Percentiles rank a stretch among this genome's conserved stretches.
These are phyloP conservation scores for Leucocoprinus leucothites DNA, from an alignment of 768 basidiomycete species.

Conservation along the genomic window DNA sequence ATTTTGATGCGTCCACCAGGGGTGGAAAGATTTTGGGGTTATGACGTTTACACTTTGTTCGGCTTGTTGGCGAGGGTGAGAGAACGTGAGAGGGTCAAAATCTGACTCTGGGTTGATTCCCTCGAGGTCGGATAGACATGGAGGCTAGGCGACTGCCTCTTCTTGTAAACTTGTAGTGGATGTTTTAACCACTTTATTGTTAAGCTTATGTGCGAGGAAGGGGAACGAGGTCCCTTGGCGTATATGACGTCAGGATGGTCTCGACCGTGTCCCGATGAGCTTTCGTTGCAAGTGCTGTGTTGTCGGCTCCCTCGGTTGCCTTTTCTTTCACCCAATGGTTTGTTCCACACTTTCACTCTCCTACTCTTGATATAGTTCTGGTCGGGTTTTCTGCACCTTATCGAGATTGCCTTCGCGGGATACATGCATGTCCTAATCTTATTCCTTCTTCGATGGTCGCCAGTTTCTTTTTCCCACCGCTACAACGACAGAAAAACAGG, in stretches of 20 bases:
- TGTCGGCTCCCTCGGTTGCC: constrained; percentile 1
- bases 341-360: background rate
- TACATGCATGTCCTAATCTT: background rate
- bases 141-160: background rate
- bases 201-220: background rate
- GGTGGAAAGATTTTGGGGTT: background rate
- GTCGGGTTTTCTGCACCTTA: background rate
- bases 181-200: too few species aligned
- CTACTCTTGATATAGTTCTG: background rate
- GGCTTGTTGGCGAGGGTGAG: background rate
- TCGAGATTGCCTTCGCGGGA: background rate
- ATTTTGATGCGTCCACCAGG: background rate
- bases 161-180: too few species aligned
- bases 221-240: background rate
- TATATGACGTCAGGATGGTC: constrained; percentile 8
- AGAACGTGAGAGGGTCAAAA: background rate
- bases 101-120: background rate
- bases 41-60: background rate
- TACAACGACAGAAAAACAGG: background rate
- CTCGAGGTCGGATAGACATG: background rate
- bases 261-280: background rate
- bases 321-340: background rate
- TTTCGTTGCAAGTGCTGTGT: background rate
- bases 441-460: background rate
- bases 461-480: constrained; percentile 7